Percentiles rank a stretch among this genome's conserved stretches.
These are phyloP conservation scores for Auriscalpium microsporum DNA, from an alignment of 768 basidiomycete species.

Conservation along the genomic window DNA sequence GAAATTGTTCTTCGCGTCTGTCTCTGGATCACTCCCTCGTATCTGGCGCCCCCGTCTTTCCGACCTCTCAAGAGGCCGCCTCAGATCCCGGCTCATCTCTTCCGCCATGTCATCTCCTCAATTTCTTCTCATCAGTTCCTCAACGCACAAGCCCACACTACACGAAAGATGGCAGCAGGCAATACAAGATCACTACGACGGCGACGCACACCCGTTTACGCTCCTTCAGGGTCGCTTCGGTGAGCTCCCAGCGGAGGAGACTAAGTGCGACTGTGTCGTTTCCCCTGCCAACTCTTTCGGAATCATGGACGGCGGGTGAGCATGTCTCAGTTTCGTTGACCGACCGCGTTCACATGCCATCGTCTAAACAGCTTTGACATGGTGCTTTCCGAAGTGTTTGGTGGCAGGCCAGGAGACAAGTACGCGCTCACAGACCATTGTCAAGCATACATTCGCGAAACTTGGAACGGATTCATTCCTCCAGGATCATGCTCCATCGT, in stretches of 20 bases:
- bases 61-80: too few species aligned
- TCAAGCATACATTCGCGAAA: slow-evolving; percentile 3
- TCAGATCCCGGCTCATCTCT: too few species aligned
- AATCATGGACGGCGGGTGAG: slow-evolving; percentile 12
- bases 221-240: background rate
- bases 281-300: slow-evolving; percentile 12
- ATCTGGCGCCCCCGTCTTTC: too few species aligned
- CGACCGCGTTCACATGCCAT: background rate
- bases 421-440: slow-evolving; percentile 4
- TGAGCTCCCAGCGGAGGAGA: background rate
- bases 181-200: background rate
- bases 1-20: too few species aligned
- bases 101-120: background rate
- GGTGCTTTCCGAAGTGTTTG: slow-evolving; percentile 5
- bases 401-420: background rate
- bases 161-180: background rate
- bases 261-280: slow-evolving; percentile 9
- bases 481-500: slow-evolving; percentile 7
- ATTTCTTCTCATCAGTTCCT: background rate
- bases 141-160: background rate
- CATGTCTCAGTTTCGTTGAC: background rate
- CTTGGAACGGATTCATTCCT: slow-evolving; percentile 4
- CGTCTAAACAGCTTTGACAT: slow-evolving; percentile 2
- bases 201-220: background rate
- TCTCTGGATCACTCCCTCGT: too few species aligned